Evolutionary conservation across 1,139 yeast species (phyloP).

Genomic region (Blastobotrys elegans): DNA sequence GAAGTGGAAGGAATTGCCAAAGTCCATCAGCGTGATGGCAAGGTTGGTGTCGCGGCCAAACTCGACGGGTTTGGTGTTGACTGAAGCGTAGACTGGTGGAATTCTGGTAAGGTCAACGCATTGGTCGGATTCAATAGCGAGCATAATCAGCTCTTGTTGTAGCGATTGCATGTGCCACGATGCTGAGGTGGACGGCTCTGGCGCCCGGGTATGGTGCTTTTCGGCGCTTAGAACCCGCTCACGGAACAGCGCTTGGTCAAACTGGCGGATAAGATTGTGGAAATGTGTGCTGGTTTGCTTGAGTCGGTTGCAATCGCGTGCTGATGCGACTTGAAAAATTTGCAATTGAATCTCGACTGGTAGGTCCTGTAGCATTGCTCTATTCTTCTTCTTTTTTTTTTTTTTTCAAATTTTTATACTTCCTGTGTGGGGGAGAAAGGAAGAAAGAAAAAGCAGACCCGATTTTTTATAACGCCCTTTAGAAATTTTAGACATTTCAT

Average conservation of each 20-base stretch:
- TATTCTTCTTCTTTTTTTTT: too few relatives aligned
- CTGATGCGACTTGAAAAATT: not conserved
- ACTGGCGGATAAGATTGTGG: not conserved
- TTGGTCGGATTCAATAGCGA: not conserved
- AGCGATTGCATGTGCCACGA: not conserved
- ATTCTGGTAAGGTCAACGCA: not conserved
- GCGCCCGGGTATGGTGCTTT: not conserved
- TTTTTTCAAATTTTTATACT: too few relatives aligned
- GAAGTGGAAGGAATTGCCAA: slow-evolving; percentile 5
- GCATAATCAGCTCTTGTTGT: not conserved
- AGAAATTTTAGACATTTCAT: too few relatives aligned
- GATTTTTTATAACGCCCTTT: too few relatives aligned
- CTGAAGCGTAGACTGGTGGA: not conserved
- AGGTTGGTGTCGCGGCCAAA: not conserved
- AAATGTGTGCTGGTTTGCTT: not conserved
- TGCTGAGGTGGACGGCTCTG: not conserved
- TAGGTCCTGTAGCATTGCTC: not conserved
- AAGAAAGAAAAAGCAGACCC: not conserved
- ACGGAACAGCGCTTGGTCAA: not conserved
- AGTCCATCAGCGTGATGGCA: not conserved
- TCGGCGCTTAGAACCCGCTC: not conserved
- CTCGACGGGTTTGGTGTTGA: not conserved
- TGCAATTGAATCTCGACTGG: slow-evolving; percentile 3
- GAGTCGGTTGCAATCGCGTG: not conserved
- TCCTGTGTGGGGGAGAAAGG: too few relatives aligned